phyloP scores from a whole-genome alignment of 2,329 filamentous ascomycete genomes.

The Akanthomyces dipterigenus region DNA sequence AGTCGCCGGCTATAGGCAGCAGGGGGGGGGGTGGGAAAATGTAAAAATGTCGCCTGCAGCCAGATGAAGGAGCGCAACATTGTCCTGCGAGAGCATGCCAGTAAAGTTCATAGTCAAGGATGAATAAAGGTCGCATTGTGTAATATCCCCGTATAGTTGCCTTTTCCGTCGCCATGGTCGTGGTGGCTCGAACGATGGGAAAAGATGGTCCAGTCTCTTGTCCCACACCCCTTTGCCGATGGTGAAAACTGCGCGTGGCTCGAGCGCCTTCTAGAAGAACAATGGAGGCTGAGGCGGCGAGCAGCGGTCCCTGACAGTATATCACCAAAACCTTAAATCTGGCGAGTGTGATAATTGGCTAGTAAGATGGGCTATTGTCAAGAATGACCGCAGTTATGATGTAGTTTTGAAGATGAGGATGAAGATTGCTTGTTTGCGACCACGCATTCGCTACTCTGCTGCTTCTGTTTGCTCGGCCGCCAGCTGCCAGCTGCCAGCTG shows the following conservation, averaged over 20 bases:
- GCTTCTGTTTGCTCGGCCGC: background rate
- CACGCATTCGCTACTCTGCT: background rate
- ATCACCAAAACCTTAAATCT: background rate
- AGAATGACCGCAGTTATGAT: background rate
- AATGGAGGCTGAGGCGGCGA: slow-evolving; percentile 3
- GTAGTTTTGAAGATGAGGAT: background rate
- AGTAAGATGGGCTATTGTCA: background rate
- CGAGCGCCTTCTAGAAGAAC: slow-evolving; percentile 9
- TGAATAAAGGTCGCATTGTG: background rate
- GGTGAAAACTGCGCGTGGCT: slow-evolving; percentile 1
- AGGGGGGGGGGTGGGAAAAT: background rate
- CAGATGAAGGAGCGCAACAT: background rate
- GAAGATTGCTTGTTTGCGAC: background rate
- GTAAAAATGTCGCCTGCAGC: background rate
- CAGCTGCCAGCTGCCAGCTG: background rate
- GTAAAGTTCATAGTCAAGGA: background rate
- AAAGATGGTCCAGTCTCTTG: background rate
- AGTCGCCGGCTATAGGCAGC: background rate
- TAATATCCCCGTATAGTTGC: background rate
- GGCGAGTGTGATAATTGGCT: background rate
- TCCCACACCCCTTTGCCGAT: background rate
- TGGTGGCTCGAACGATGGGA: background rate
- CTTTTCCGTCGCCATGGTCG: background rate
- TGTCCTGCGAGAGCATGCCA: background rate
- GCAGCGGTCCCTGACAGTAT: background rate